Base-by-base conservation (phyloP, 163 green algal species). In the Scenedesmus sp. region DNA sequence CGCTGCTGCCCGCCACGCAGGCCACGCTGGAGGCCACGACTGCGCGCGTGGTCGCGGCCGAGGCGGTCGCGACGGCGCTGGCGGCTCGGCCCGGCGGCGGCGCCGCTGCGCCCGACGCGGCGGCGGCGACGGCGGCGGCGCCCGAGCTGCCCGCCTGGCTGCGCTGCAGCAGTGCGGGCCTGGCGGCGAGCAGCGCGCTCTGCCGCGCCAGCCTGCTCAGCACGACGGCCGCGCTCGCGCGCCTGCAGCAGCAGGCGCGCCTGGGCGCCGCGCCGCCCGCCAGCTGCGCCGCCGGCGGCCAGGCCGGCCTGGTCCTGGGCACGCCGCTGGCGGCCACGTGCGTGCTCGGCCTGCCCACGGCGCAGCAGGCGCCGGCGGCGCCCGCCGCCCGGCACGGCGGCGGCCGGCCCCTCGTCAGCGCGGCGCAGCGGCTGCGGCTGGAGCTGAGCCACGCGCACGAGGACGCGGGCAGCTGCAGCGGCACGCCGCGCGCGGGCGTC, bases 401-500 rank as follows among this genome's bases (percentile, higher is more conserved):
- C n/a, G n/a, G n/a, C n/a, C n/a, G n/a, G n/a, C n/a, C n/a, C n/a
- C n/a, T n/a, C n/a, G n/a, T n/a, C n/a, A n/a, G n/a, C n/a, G n/a
- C n/a, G n/a, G n/a, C n/a, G 14, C 20, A 51, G 4, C 31, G 17
- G 33, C 60, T 51, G 60, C 60, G 6, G 17, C 15, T 51, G 60
- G 4, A 67, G 56, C 56, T 44, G 28, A 29, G 56, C 60, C 47
- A 22, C 33, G 48, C 28, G 33, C 60, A 67, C 15, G 33, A 47
- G 9, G 67, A 77, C 64, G 67, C 67, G 29, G 45, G 26, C 31
- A 77, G 67, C 51, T 77, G 67, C 51, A 58, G 51, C 51, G 64
- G 51, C 34, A 65, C 51, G n/a, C 67, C 67, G 1, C 33, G 29
- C 22, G n/a, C n/a, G n/a, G n/a, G n/a, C n/a, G n/a, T n/a, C n/a